These are phyloP conservation scores for Penicillium nordicum DNA, from an alignment of 2,329 filamentous ascomycete species.

Conservation along the genomic window DNA sequence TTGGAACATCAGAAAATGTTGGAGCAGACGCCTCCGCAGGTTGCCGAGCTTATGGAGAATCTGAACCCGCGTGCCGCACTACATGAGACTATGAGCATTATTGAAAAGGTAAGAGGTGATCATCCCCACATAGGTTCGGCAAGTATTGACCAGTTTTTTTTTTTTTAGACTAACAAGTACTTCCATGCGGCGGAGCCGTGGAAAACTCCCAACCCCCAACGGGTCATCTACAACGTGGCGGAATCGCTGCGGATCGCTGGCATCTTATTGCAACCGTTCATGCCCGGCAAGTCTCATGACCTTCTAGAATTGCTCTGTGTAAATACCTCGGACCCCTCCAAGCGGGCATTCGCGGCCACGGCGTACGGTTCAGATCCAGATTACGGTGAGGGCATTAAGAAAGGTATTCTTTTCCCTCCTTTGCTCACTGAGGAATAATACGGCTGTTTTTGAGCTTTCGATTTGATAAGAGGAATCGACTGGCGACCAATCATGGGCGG, in stretches of 20 bases:
- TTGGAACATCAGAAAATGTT: slow-evolving; percentile 42
- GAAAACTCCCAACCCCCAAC: slow-evolving; percentile 54
- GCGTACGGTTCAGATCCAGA: slow-evolving; percentile 60
- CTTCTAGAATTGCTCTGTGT: slow-evolving; percentile 80
- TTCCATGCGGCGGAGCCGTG: slow-evolving; percentile 67
- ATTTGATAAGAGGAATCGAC: slow-evolving; percentile 30
- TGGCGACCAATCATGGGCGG: slow-evolving; percentile 20
- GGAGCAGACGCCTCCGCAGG: slow-evolving; percentile 38
- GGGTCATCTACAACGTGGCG: slow-evolving; percentile 65
- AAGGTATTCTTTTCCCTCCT: slow-evolving; percentile 53
- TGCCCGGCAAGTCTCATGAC: slow-evolving; percentile 71
- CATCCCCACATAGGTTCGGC: slow-evolving; percentile 12
- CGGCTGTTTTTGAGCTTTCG: slow-evolving; percentile 11
- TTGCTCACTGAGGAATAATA: slow-evolving; percentile 39
- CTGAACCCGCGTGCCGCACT: slow-evolving; percentile 65
- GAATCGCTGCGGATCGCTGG: slow-evolving; percentile 76
- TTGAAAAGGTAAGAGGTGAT: slow-evolving; percentile 53
- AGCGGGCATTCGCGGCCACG: slow-evolving; percentile 63
- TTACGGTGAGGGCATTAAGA: slow-evolving; percentile 60
- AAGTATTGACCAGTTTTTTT: slow-evolving; percentile 9
- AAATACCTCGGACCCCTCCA: slow-evolving; percentile 43
- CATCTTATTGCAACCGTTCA: slow-evolving; percentile 86
- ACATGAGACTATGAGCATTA: slow-evolving; percentile 59
- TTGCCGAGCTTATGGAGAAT: slow-evolving; percentile 58
- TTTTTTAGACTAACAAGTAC: slow-evolving; percentile 61